phyloP scores from a whole-genome alignment of 1,284 basidiomycete species.

The Sphagnurus paluster region DNA sequence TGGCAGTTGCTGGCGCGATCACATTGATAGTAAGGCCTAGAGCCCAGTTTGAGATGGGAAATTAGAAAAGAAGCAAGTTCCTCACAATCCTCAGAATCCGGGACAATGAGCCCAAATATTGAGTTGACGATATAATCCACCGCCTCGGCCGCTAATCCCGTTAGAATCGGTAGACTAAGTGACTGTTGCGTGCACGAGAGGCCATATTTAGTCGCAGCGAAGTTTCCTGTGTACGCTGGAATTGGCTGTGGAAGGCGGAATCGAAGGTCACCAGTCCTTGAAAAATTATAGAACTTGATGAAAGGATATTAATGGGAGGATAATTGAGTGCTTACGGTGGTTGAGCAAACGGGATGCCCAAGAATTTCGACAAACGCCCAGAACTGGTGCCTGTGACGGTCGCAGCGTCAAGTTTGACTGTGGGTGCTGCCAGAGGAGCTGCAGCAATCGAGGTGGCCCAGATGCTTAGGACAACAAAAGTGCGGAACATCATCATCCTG shows the following conservation, averaged over 20 bases:
- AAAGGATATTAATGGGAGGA: neutral
- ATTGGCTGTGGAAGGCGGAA: constrained; percentile 47
- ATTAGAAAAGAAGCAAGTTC: neutral
- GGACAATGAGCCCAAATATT: constrained; percentile 31
- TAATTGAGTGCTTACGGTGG: constrained; percentile 40
- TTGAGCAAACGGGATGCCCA: constrained; percentile 55
- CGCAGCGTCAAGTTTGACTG: constrained; percentile 37
- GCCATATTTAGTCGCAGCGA: constrained; percentile 44
- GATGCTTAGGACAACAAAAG: neutral
- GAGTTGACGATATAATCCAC: constrained; percentile 37
- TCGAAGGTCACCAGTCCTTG: constrained; percentile 44
- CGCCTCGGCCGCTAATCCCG: constrained; percentile 32
- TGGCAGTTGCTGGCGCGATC: constrained; percentile 43
- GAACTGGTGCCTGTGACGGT: constrained; percentile 37
- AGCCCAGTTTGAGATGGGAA: neutral
- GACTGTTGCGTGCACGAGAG: constrained; percentile 51
- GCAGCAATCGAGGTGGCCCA: constrained; percentile 11
- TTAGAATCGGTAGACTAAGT: constrained; percentile 31
- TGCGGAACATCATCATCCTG: neutral
- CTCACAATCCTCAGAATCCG: constrained; percentile 51
- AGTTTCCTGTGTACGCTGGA: constrained; percentile 38
- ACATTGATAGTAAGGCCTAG: constrained; percentile 62
- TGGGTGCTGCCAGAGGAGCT: constrained; percentile 29
- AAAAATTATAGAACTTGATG: neutral
- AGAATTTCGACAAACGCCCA: constrained; percentile 35